Evolutionary conservation across 805 yeast species (phyloP), one percentile per base, ranked within the genome.

Genomic region (Metschnikowia arizonensis): DNA sequence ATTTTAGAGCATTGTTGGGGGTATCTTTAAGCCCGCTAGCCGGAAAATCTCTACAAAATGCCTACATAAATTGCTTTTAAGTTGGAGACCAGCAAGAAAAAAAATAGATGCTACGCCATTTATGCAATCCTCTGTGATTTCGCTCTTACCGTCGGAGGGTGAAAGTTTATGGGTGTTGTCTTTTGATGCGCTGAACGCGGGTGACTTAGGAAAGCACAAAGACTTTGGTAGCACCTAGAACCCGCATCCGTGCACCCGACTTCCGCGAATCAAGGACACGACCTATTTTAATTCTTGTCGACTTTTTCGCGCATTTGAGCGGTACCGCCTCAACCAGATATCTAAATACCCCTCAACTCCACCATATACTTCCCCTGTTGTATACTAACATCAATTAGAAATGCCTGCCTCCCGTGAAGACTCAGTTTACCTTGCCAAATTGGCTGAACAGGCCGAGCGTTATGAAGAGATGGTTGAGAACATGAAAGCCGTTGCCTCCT

Each of bases 401-500:
- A 82, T 83, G 89, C 78, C 90, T 61, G 76, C 79, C 69, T 79
- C 91, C 64, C 95, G 97, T 79, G 98, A 93, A 83, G 96, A 93
- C 76, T 88, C 95, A 64, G 96, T 93, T 62, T 91, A 90, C 74
- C 82, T 93, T 66, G 98, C 98, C 71, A 91, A 93, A 69, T 83
- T 93, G 68, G 97, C 97, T 64, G 98, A 91, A 76, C 97, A 91
- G 78, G 97, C 98, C 64, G 99, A 93, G 77, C 95, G 98, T 75
- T 93, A 90, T 70, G 98, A 93, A 77, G 98, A 91, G 77, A 89
- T 88, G 97, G 98, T 91, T 61, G 96, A 88, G 71, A 88, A 88
- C 77, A 91, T 91, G 97, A 90, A 91, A 72, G 85, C 88, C 44
- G 98, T 93, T 63, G 98, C 97, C 59, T 85, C 95, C 34, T 81